Evolutionary conservation across 1,139 yeast genomes (phyloP), one percentile per base, ranked within the genome.

Genomic region (Geotrichum cucujoidarum): DNA sequence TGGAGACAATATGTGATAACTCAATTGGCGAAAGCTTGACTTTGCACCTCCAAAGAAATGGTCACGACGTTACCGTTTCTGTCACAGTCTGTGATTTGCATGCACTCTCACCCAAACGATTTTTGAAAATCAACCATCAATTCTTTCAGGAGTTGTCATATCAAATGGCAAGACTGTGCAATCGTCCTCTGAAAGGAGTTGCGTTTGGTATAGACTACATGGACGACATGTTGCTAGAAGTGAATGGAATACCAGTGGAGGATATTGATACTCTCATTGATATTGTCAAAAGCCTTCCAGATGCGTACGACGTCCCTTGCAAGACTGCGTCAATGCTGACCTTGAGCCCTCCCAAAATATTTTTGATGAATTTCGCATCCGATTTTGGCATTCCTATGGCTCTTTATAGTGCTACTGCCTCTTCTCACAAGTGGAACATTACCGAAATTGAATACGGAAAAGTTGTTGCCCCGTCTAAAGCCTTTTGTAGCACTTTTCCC

Each of bases 151-250:
- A 85, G 47, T 69, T 89, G 55, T 84, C 95, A 40, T 90, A 90
- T 63, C 97, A 89, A 65, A 74, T 88, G 67, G 97, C 97, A 1
- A 76, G 95, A 61, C 75, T 82, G 47, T 87, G 80, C 62, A 87
- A 94, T 42, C 76, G 88, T 37, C 94, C 96, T 0, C 90, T 85
- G 3, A 76, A 72, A 55, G 97, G 97, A 33, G 95, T 89, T 0
- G 88, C 78, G n/a, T n/a, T n/a, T n/a, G n/a, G n/a, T 57, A 80
- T 84, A 56, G 88, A 94, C 0, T 73, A 84, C 2, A 94, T 14
- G 94, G 0, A 83, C 94, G 88, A 95, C 89, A 69, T 90, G 7
- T 67, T 90, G 38, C n/a, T n/a, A n/a, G n/a, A n/a, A n/a, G n/a
- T n/a, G n/a, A n/a, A n/a, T n/a, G n/a, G n/a, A n/a, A n/a, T n/a